Percentiles rank a stretch among this genome's conserved stretches.
Evolutionary conservation across 2,329 filamentous ascomycete genomes (phyloP).

Genomic region (Fusarium multiceps): DNA sequence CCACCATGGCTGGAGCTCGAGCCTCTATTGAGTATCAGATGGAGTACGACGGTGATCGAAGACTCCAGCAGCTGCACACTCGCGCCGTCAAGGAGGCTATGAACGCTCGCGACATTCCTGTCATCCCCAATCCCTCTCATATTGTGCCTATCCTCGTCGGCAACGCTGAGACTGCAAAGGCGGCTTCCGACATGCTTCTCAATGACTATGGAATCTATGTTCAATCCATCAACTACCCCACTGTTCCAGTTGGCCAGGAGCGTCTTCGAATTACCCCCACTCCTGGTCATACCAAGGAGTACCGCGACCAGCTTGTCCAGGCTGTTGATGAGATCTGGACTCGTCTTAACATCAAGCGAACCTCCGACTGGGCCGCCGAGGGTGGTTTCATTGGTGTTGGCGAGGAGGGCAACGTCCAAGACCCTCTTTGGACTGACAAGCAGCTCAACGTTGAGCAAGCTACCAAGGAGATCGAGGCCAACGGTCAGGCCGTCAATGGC

Average conservation of each 20-base stretch:
- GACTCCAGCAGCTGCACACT: constrained; percentile 95
- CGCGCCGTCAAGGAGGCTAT: constrained; percentile 91
- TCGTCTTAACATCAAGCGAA: constrained; percentile 89
- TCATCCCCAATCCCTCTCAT: constrained; percentile 97
- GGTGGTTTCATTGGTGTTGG: constrained; percentile 97
- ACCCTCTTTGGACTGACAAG: constrained; percentile 90
- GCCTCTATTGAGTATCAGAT: constrained; percentile 95
- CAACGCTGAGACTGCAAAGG: constrained; percentile 91
- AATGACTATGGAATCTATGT: constrained; percentile 95
- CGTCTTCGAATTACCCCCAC: constrained; percentile 95
- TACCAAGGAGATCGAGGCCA: constrained; percentile 69
- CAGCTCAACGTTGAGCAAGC: constrained; percentile 83
- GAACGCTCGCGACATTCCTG: constrained; percentile 83
- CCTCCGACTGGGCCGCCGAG: constrained; percentile 88
- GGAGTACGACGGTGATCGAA: constrained; percentile 83
- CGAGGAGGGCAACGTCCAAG: constrained; percentile 69
- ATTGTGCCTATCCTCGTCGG: constrained; percentile 95
- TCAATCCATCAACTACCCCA: constrained; percentile 99
- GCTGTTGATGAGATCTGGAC: constrained; percentile 91
- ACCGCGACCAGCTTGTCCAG: constrained; percentile 84
- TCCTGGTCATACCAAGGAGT: constrained; percentile 86
- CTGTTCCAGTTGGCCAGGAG: constrained; percentile 97
- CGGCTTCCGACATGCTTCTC: constrained; percentile 90
- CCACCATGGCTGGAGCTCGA: constrained; percentile 94
- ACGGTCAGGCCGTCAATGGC: constrained; percentile 51